Conservation (phyloP, 768 basidiomycete species). For the Auriscalpium microsporum region DNA sequence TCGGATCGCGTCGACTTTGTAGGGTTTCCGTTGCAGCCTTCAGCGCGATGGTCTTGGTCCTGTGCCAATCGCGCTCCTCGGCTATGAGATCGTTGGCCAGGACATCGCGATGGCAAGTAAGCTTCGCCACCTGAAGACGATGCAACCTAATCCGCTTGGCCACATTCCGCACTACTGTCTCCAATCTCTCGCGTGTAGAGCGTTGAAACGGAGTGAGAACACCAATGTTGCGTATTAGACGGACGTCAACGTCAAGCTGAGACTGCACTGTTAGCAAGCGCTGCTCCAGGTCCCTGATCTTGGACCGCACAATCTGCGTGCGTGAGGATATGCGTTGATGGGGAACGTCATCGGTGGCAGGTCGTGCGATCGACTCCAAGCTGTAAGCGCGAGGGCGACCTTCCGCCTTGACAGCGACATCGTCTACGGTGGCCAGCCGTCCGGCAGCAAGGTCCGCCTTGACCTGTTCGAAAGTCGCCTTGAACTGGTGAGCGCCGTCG, state of each 20-base stretch:
- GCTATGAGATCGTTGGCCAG: slow-evolving; percentile 67
- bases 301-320: slow-evolving; percentile 46
- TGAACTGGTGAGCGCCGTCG: slow-evolving; percentile 59
- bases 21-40: slow-evolving; percentile 64
- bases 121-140: slow-evolving; percentile 65
- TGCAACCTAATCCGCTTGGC: slow-evolving; percentile 57
- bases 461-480: slow-evolving; percentile 78
- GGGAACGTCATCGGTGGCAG: slow-evolving; percentile 9
- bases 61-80: slow-evolving; percentile 58
- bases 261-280: slow-evolving; percentile 44
- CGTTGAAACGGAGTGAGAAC: slow-evolving; percentile 84
- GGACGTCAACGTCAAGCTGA: slow-evolving; percentile 60
- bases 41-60: slow-evolving; percentile 62
- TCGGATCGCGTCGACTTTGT: slow-evolving; percentile 32
- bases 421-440: slow-evolving; percentile 26
- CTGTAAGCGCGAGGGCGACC: slow-evolving; percentile 26
- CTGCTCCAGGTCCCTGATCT: slow-evolving; percentile 57
- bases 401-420: slow-evolving; percentile 17
- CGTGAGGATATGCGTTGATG: slow-evolving; percentile 39
- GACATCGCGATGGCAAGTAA: slow-evolving; percentile 69
- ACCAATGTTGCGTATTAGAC: slow-evolving; percentile 72
- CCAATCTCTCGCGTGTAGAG: slow-evolving; percentile 71
- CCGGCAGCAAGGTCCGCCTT: slow-evolving; percentile 73
- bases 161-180: slow-evolving; percentile 47
- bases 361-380: slow-evolving; percentile 21